These are phyloP conservation scores for Fagopyrum esculentum DNA, from an alignment of 148 eudicot species.

Conservation along the genomic window DNA sequence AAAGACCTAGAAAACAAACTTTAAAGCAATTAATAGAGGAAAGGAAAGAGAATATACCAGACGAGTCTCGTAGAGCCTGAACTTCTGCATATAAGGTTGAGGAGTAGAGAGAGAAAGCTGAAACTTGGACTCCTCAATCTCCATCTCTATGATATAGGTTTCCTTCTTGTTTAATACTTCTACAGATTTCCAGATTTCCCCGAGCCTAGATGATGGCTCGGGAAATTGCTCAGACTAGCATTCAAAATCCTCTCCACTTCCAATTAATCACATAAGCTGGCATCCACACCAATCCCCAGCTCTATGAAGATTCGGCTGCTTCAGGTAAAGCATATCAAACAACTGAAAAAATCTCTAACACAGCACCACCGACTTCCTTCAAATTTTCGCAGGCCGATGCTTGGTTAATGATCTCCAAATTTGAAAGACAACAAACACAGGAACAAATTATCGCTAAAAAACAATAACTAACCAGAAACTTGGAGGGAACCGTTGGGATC, in stretches of 20 bases:
- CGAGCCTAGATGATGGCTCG: slow-evolving; percentile 65
- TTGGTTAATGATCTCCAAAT: slow-evolving; percentile 2
- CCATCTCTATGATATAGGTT: slow-evolving; percentile 25
- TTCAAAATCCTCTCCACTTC: slow-evolving; percentile 27
- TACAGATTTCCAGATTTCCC: slow-evolving; percentile 27
- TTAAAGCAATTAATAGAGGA: not conserved
- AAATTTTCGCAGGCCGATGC: not conserved
- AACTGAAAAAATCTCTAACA: not conserved
- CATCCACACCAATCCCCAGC: slow-evolving; percentile 20
- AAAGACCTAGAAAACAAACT: not conserved
- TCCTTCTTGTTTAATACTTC: not conserved
- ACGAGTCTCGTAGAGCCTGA: slow-evolving; percentile 75
- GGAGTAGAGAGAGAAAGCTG: slow-evolving; percentile 27
- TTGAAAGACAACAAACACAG: not conserved
- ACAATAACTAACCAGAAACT: not conserved
- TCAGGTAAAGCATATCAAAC: slow-evolving; percentile 45
- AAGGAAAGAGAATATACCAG: slow-evolving; percentile 42
- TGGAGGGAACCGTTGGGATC: slow-evolving; percentile 4
- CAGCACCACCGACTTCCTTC: not conserved
- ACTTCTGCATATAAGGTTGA: slow-evolving; percentile 61
- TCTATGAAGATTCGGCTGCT: slow-evolving; percentile 33
- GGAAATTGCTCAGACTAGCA: slow-evolving; percentile 50
- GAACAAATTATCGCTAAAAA: not conserved
- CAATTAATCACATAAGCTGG: slow-evolving; percentile 15
- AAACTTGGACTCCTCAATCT: slow-evolving; percentile 22